These are phyloP conservation scores for Camptophora hylomeconis DNA, from an alignment of 2,329 filamentous ascomycete species.

Conservation along the genomic window DNA sequence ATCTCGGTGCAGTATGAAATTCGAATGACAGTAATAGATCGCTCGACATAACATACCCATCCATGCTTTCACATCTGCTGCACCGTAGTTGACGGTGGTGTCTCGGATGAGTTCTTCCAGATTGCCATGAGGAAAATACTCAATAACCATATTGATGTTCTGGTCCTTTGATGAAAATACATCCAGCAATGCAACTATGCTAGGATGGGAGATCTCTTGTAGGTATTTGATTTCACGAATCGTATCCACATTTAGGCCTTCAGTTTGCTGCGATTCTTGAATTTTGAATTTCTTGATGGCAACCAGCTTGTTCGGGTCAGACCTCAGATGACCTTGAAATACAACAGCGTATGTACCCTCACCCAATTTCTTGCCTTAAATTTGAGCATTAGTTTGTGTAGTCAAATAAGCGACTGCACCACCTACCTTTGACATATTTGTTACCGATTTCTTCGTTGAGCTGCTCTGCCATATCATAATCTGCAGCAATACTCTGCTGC, in stretches of 20 bases:
- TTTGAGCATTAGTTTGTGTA: too few species aligned
- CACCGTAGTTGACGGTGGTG: slow-evolving; percentile 66
- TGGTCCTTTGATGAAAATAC: slow-evolving; percentile 95
- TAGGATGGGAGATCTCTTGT: slow-evolving; percentile 85
- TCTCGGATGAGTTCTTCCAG: slow-evolving; percentile 91
- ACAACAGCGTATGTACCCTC: slow-evolving; percentile 96
- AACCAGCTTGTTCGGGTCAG: slow-evolving; percentile 59
- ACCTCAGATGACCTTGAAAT: slow-evolving; percentile 69
- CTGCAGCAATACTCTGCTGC: slow-evolving; percentile 13
- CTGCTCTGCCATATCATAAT: slow-evolving; percentile 50
- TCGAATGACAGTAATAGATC: slow-evolving; percentile 94
- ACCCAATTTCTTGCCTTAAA: slow-evolving; percentile 70
- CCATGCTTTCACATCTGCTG: slow-evolving; percentile 92
- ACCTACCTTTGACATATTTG: slow-evolving; percentile 75
- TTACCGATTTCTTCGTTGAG: slow-evolving; percentile 69
- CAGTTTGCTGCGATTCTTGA: slow-evolving; percentile 34
- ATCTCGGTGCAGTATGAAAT: slow-evolving; percentile 86
- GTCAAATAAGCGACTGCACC: slow-evolving; percentile 4
- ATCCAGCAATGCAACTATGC: slow-evolving; percentile 83
- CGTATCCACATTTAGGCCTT: slow-evolving; percentile 87
- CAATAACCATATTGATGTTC: slow-evolving; percentile 89
- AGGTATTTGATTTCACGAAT: slow-evolving; percentile 93
- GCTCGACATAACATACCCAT: slow-evolving; percentile 93
- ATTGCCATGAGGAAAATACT: slow-evolving; percentile 87
- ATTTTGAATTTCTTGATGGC: slow-evolving; percentile 50